phyloP scores from a whole-genome alignment of 148 eudicot genomes.

The Euryodendron excelsum region DNA sequence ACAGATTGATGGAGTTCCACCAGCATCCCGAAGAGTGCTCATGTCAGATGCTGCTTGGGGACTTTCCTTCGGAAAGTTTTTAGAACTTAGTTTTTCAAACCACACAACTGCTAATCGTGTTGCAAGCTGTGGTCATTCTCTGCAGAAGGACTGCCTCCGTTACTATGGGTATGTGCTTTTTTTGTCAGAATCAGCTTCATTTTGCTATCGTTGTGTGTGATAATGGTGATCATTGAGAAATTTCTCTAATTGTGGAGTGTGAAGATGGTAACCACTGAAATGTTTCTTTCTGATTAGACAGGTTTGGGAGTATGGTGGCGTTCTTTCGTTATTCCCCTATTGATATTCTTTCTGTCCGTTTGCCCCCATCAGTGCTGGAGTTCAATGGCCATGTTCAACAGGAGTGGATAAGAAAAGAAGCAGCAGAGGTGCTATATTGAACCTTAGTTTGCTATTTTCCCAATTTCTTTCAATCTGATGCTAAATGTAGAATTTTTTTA shows the following conservation, averaged over 20 bases:
- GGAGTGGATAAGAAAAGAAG: conserved; percentile 77
- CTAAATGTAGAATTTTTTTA: not conserved
- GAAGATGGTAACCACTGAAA: not conserved
- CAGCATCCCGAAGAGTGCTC: conserved; percentile 76
- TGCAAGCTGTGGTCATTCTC: conserved; percentile 95
- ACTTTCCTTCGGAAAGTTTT: conserved; percentile 94
- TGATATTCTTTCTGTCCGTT: conserved; percentile 74
- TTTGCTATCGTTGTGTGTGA: not conserved
- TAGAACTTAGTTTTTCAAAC: conserved; percentile 96
- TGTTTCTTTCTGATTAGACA: conserved; percentile 25
- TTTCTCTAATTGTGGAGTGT: not conserved
- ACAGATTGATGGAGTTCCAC: conserved; percentile 70
- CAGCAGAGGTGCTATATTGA: conserved; percentile 52
- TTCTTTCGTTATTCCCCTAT: conserved; percentile 92
- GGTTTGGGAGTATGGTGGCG: conserved; percentile 87
- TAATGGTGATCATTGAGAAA: not conserved
- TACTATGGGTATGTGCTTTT: conserved; percentile 66
- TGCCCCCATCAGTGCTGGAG: conserved; percentile 78
- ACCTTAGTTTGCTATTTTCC: not conserved
- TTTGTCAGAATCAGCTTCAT: not conserved
- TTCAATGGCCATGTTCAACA: conserved; percentile 52
- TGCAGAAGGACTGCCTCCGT: conserved; percentile 96
- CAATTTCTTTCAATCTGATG: not conserved
- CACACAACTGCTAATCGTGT: conserved; percentile 96
- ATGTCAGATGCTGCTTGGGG: conserved; percentile 99